Percentiles rank a stretch among this genome's conserved stretches.
Conservation (phyloP, 495 filamentous ascomycete genomes). For the Chaetomium tenue region DNA sequence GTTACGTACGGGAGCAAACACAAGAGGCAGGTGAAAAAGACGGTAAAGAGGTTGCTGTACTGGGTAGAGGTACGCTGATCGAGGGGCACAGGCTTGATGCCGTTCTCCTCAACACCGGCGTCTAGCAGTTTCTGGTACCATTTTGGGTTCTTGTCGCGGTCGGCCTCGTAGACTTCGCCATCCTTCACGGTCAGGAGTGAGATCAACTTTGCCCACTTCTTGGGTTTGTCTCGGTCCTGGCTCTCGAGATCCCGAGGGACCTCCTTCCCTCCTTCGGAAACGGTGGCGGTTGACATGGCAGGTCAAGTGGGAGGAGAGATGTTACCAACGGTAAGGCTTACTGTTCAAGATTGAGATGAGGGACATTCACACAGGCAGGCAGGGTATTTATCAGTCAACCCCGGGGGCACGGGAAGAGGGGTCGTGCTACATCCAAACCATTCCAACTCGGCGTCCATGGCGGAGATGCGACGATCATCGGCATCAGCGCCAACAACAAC, state of each 20-base stretch:
- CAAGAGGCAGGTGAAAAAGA: constrained; percentile 47
- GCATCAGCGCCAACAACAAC: not conserved
- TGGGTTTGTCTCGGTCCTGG: not conserved
- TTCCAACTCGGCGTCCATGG: not conserved
- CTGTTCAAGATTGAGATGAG: not conserved
- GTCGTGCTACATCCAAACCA: not conserved
- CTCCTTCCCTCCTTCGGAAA: not conserved
- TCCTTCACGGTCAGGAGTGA: constrained; percentile 33
- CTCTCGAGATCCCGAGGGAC: not conserved
- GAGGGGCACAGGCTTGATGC: constrained; percentile 54
- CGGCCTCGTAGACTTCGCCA: constrained; percentile 36
- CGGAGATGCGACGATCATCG: not conserved
- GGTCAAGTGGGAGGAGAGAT: not conserved
- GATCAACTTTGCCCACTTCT: too few relatives aligned
- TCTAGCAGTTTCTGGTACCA: constrained; percentile 48
- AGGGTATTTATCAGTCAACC: not conserved
- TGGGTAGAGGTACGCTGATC: constrained; percentile 51
- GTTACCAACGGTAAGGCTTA: not conserved
- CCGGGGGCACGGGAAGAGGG: not conserved
- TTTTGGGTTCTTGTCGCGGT: constrained; percentile 34
- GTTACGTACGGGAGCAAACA: constrained; percentile 45
- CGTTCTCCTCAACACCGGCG: constrained; percentile 50
- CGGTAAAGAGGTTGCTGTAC: constrained; percentile 52
- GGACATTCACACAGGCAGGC: not conserved
- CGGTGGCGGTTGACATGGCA: constrained; percentile 1